phyloP scores from a whole-genome alignment of 163 green algal genomes.

The Prototheca stagnorum region DNA sequence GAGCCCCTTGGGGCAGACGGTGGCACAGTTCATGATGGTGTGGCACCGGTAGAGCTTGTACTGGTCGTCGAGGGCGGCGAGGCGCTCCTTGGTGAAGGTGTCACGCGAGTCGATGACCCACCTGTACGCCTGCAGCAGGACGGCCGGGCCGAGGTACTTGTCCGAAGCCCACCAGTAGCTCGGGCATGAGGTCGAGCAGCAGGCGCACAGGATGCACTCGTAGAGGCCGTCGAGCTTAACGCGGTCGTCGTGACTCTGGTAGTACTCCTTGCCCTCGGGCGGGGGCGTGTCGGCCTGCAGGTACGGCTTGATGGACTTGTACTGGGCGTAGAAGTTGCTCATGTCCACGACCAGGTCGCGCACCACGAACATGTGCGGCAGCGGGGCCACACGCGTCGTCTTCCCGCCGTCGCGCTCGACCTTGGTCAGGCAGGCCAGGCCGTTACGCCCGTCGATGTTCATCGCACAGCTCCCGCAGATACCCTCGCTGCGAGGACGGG shows the following conservation, averaged over 20 bases:
- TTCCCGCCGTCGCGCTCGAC: conserved; percentile 36
- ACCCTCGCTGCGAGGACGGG: no score
- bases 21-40: conserved; percentile 97
- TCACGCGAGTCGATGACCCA: conserved; percentile 90
- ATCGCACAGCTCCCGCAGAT: conserved; percentile 98
- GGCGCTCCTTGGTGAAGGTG: conserved; percentile 72
- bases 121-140: conserved; percentile 87
- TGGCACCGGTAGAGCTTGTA: conserved; percentile 98
- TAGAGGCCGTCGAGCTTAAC: conserved; percentile 95
- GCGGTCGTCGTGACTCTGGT: conserved; percentile 76
- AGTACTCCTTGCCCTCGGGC: conserved; percentile 58
- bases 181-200: conserved; percentile 71
- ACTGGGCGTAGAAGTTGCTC: conserved; percentile 98
- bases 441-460: conserved; percentile 98
- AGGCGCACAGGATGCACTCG: conserved; percentile 98
- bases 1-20: conserved; percentile 59
- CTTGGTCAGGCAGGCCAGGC: conserved; percentile 88
- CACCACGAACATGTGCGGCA: conserved; percentile 90
- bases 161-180: conserved; percentile 87
- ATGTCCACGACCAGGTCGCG: conserved; percentile 91
- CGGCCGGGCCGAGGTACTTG: conserved; percentile 93
- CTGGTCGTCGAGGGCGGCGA: conserved; percentile 77
- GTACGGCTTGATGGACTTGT: conserved; percentile 97
- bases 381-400: conserved; percentile 60
- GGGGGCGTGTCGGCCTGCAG: conserved; percentile 43